Evolutionary conservation across 495 filamentous ascomycete species (phyloP), one percentile per base, ranked within the genome.

Genomic region (Neurospora sublineolata): DNA sequence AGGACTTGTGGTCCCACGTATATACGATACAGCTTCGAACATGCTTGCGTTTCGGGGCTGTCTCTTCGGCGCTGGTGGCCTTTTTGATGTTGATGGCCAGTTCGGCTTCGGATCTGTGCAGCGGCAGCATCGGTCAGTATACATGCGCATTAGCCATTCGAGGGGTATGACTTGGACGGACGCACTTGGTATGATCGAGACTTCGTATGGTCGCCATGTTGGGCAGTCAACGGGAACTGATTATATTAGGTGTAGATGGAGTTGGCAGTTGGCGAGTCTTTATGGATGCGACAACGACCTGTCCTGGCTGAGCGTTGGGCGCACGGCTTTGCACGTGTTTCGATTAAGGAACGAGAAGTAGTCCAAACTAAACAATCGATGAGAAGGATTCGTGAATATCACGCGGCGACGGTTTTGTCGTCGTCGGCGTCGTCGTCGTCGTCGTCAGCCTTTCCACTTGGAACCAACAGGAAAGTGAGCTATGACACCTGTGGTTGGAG

Each of bases 1-100:
- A 97, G 73, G 92, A 96, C 84, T 97, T 97, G 85, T 98, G 94
- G 84, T 99, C 95, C 95, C 95, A 99, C 71, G 95, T 98, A 80
- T 99, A 98, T 58, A 99, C 94, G 80, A 99, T 99, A 79, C 93
- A 97, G 77, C 91, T 93, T 72, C 95, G 91, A 72, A 99, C 95
- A 93, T 99, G 95, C 82, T 99, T 99, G 74, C 94, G 91, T 88
- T 98, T 98, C 42, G 94, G 94, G 33, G 94, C 94, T 6, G 93
- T 93, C 84, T 98, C 94, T 79, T 98, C 94, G 89, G 81, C 92
- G 80, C 89, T 97, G 37, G 95, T 99, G 20, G 95, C 95, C 84
- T 99, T 99, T 79, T 91, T 89, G 82, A 99, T 97, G 81, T 97
- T 97, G 82, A 95, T 91, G 78, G 91, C 89, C 77, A 99, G 88